Percentiles rank a stretch among this genome's conserved stretches.
Conservation (phyloP, 306 rosid genomes). For the Urtica urens region DNA sequence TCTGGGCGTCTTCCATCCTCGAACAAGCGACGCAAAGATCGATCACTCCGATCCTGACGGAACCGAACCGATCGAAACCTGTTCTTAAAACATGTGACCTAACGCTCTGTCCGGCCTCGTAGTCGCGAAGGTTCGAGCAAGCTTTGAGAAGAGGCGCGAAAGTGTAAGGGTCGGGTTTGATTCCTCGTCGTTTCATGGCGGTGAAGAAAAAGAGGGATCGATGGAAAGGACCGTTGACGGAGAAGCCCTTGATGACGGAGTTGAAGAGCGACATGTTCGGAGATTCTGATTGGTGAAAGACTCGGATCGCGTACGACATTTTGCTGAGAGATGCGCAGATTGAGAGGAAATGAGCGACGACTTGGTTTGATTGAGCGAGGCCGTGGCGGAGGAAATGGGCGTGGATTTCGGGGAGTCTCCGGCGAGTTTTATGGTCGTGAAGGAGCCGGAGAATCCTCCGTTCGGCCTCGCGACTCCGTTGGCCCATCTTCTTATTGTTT, state of each 20-base stretch:
- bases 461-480: constrained; percentile 27
- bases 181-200: constrained; percentile 28
- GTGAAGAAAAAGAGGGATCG: constrained; percentile 35
- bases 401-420: constrained; percentile 49
- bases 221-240: constrained; percentile 41
- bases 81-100: constrained; percentile 28
- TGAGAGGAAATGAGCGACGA: constrained; percentile 69
- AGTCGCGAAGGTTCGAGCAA: constrained; percentile 32
- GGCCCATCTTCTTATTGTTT: constrained; percentile 48
- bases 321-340: constrained; percentile 33
- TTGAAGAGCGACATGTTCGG: constrained; percentile 67
- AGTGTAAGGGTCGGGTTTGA: constrained; percentile 48
- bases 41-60: constrained; percentile 41
- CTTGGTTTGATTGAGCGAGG: constrained; percentile 61
- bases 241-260: constrained; percentile 64
- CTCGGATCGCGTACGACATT: constrained; percentile 38
- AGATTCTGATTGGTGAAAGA: constrained; percentile 34
- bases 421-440: constrained; percentile 44
- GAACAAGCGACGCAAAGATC: constrained; percentile 39
- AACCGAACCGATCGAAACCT: constrained; percentile 32
- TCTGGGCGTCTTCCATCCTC: constrained; percentile 39
- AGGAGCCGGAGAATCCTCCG: constrained; percentile 55
- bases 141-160: constrained; percentile 57
- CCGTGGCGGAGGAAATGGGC: constrained; percentile 65
- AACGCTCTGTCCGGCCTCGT: constrained; percentile 33